A percentile compares a stretch with the other conserved stretches of the same genome.
Conservation (phyloP, 2,329 filamentous ascomycete species). For the Hypoxylon rubiginosum region DNA sequence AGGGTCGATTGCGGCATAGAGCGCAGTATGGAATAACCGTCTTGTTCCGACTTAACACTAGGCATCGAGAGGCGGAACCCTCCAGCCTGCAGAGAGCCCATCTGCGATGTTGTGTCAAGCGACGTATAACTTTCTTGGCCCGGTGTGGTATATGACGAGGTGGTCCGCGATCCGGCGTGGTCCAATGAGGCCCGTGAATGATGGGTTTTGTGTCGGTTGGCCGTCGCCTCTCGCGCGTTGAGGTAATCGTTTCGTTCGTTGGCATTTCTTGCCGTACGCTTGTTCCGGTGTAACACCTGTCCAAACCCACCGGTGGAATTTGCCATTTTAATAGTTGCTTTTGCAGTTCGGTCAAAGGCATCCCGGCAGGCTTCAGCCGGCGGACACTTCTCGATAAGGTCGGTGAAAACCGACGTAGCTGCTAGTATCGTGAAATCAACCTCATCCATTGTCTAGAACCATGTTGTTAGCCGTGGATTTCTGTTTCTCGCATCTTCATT, state of each 20-base stretch:
- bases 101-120: constrained; percentile 41
- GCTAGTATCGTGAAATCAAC: constrained; percentile 97
- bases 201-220: constrained; percentile 47
- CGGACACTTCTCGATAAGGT: constrained; percentile 93
- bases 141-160: constrained; percentile 41
- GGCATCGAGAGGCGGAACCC: constrained; percentile 50
- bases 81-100: constrained; percentile 44
- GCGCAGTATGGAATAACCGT: constrained; percentile 56
- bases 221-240: constrained; percentile 51
- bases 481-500: constrained; percentile 22
- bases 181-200: constrained; percentile 41
- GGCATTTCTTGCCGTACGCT: constrained; percentile 44
- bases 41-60: constrained; percentile 56
- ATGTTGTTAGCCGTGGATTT: constrained; percentile 47
- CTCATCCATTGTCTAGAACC: constrained; percentile 83
- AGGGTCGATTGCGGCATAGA: constrained; percentile 58
- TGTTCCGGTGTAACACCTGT: constrained; percentile 52
- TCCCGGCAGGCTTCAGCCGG: constrained; percentile 95
- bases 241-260: constrained; percentile 49
- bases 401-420: constrained; percentile 90
- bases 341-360: constrained; percentile 94
- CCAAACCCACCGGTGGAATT: constrained; percentile 88
- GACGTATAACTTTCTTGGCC: constrained; percentile 45
- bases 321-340: constrained; percentile 95
- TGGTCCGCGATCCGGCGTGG: constrained; percentile 41